These are phyloP conservation scores for Talaromyces sp. DNA, from an alignment of 2,329 filamentous ascomycete genomes.

Conservation along the genomic window DNA sequence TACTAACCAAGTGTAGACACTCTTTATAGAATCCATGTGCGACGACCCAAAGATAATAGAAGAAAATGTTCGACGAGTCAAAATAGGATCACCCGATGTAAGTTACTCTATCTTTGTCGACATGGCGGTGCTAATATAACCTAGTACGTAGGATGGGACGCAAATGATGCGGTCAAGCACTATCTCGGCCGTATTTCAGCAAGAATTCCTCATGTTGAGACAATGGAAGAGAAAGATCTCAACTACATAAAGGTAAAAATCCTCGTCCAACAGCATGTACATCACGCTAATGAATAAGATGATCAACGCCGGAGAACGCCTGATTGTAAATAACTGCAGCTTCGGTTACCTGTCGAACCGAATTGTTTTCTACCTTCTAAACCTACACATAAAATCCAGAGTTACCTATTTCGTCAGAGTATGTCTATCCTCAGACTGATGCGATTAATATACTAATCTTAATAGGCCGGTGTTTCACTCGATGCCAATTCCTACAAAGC, in stretches of 20 bases:
- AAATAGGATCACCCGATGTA: constrained; percentile 94
- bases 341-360: constrained; percentile 96
- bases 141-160: constrained; percentile 84
- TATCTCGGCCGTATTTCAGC: constrained; percentile 87
- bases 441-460: not conserved
- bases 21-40: constrained; percentile 95
- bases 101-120: constrained; percentile 28
- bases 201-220: constrained; percentile 93
- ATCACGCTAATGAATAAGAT: constrained; percentile 50
- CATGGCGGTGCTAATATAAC: constrained; percentile 14
- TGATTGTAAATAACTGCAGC: constrained; percentile 94
- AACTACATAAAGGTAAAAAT: constrained; percentile 77
- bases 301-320: constrained; percentile 92
- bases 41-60: constrained; percentile 90
- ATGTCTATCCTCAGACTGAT: constrained; percentile 19
- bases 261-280: too few species aligned
- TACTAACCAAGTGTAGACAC: constrained; percentile 58
- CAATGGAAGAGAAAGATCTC: constrained; percentile 88
- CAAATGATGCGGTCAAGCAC: constrained; percentile 85
- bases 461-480: constrained; percentile 70
- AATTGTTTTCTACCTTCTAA: constrained; percentile 97
- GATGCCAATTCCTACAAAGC: constrained; percentile 90
- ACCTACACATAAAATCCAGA: constrained; percentile 92
- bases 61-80: constrained; percentile 95
- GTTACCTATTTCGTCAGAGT: constrained; percentile 87